These are phyloP conservation scores for Emericellopsis cladophorae DNA, from an alignment of 2,329 filamentous ascomycete genomes.

Conservation along the genomic window DNA sequence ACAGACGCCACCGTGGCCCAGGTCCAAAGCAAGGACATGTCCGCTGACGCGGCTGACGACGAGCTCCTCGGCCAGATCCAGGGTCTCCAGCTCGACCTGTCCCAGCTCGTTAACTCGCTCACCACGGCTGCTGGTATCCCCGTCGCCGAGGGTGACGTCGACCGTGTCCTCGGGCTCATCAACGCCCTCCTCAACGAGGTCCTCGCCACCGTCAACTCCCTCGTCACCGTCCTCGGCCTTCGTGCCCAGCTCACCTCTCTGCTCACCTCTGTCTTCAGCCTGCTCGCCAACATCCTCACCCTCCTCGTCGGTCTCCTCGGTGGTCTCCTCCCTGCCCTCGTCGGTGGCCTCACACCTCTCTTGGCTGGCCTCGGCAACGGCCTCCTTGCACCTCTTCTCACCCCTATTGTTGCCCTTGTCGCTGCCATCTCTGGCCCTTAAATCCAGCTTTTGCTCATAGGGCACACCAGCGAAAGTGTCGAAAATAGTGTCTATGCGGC, in stretches of 20 bases:
- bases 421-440: conserved; percentile 5
- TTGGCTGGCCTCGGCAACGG: conserved; percentile 12
- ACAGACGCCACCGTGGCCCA: conserved; percentile 1
- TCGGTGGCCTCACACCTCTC: conserved; percentile 12
- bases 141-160: conserved; percentile 11
- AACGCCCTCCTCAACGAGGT: conserved; percentile 9
- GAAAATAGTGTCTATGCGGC: too few species aligned
- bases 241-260: conserved; percentile 11
- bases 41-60: conserved; percentile 8
- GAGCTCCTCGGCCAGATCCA: conserved; percentile 7
- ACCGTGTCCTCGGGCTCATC: conserved; percentile 10
- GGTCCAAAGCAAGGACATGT: conserved; percentile 9
- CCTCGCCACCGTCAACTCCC: conserved; percentile 10
- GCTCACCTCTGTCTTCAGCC: conserved; percentile 13
- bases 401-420: conserved; percentile 10
- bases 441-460: background rate
- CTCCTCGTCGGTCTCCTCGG: conserved; percentile 11
- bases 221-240: conserved; percentile 12
- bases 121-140: conserved; percentile 9
- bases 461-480: too few species aligned
- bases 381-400: conserved; percentile 12
- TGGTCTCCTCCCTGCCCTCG: conserved; percentile 10
- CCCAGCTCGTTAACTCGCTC: conserved; percentile 11
- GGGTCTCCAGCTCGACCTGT: conserved; percentile 10
- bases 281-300: conserved; percentile 11